Evolutionary conservation across 1,284 basidiomycete species (phyloP), one percentile per base, ranked within the genome.

Genomic region (Ceratobasidium sp.): DNA sequence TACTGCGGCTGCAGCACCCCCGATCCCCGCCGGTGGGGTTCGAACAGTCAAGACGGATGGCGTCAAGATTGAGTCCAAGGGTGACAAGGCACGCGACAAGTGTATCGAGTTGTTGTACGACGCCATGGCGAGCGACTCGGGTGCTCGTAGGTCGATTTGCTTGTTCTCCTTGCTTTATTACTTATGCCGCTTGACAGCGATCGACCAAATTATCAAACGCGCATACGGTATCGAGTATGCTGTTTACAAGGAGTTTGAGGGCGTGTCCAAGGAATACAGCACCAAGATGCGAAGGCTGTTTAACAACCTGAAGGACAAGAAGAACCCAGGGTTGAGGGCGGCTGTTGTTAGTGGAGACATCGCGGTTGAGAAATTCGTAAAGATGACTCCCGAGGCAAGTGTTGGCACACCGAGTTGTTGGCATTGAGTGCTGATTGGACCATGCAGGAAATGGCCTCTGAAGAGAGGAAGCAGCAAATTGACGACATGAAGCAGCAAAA

Each of bases 241-340:
- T 0, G 86, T 91, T 0, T 82, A 80, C 69, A 72, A 75, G 2
- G 83, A 84, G 62, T 82, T 82, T 71, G 82, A 81, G 2, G 79
- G 79, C 79, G 29, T 85, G 79, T 2, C 79, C 75, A 1, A 76
- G 79, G n/a, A 75, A 22, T 95, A 94, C 79, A 89, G 87, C 73
- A 78, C 83, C 77, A 98, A 94, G 79, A 92, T 98, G 71, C 89
- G 96, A 31, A 90, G 89, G n/a, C 80, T 98, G 42, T 96, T 87
- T 76, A 89, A 97, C 74, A 98, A 91, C 78, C 83, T 99, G 74
- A 98, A 97, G 78, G 96, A 97, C 80, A 96, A 95, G 81, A 89
- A 90, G 75, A 98, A 99, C 78, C 95, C 95, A 8, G 85, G 86
- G 25, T 79, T 99, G 62, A 86, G 96, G 35, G 91, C 91, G 76